A percentile compares a stretch with the other conserved stretches of the same genome.
Conservation (phyloP, 2,329 filamentous ascomycete genomes). For the Clonostachys solani region DNA sequence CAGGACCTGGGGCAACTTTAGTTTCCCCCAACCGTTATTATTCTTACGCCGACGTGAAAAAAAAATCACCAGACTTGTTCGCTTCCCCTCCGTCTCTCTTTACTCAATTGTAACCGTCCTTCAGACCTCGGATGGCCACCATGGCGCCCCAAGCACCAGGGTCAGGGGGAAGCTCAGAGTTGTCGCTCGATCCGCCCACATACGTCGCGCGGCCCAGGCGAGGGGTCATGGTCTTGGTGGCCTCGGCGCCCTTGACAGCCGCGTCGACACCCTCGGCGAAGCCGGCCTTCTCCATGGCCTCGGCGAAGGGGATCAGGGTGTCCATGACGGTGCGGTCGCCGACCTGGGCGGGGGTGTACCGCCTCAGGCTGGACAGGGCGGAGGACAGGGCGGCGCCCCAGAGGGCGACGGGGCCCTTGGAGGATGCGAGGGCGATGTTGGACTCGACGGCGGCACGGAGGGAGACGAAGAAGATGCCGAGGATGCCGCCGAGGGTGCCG, state of each 20-base stretch:
- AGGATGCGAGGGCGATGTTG: conserved; percentile 18
- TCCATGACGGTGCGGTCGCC: conserved; percentile 57
- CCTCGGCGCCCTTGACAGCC: conserved; percentile 55
- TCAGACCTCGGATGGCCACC: conserved; percentile 34
- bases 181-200: conserved; percentile 51
- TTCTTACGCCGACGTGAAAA: no score
- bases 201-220: conserved; percentile 66
- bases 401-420: conserved; percentile 26
- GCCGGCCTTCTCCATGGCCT: conserved; percentile 37
- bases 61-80: no score
- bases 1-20: no score
- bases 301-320: conserved; percentile 48
- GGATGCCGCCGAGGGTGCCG: conserved; percentile 44
- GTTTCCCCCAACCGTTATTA: no score
- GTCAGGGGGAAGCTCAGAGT: conserved; percentile 55
- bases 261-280: conserved; percentile 54
- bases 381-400: conserved; percentile 36
- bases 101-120: not conserved
- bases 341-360: conserved; percentile 50
- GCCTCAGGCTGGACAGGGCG: conserved; percentile 39
- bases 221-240: conserved; percentile 61
- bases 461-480: conserved; percentile 51
- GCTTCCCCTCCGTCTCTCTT: not conserved
- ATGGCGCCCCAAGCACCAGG: conserved; percentile 69
- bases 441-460: conserved; percentile 34